A percentile compares a stretch with the other conserved stretches of the same genome.
phyloP scores from a whole-genome alignment of 352 stramenopile species.

The Globisporangium canariense region DNA sequence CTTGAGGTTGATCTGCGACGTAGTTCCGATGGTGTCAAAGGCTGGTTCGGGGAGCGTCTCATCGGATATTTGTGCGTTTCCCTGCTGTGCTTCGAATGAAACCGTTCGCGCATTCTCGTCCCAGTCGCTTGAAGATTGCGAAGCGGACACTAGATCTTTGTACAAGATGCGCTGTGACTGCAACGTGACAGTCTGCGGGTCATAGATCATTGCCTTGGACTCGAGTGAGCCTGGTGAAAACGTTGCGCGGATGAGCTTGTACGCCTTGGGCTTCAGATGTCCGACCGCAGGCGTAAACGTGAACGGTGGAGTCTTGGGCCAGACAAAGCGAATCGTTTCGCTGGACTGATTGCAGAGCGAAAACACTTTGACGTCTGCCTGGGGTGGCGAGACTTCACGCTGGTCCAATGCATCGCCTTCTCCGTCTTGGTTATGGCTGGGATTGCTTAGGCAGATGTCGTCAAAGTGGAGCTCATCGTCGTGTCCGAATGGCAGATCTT shows the following conservation, averaged over 20 bases:
- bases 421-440: neutral
- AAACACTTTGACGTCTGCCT: constrained; percentile 65
- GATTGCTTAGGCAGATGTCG: constrained; percentile 61
- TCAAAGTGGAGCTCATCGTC: constrained; percentile 87
- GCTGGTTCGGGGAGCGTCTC: constrained; percentile 39
- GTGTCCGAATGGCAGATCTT: constrained; percentile 73
- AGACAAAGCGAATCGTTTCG: constrained; percentile 71
- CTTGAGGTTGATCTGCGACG: constrained; percentile 37
- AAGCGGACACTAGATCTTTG: constrained; percentile 16
- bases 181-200: constrained; percentile 35
- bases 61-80: constrained; percentile 16
- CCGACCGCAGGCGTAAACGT: constrained; percentile 69
- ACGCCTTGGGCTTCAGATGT: constrained; percentile 54
- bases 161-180: constrained; percentile 58
- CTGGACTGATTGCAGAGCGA: constrained; percentile 66
- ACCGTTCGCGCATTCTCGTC: constrained; percentile 72
- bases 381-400: too few species aligned
- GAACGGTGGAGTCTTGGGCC: constrained; percentile 52
- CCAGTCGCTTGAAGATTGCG: constrained; percentile 47
- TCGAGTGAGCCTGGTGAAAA: constrained; percentile 42
- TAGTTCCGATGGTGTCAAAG: constrained; percentile 33
- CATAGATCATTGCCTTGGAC: constrained; percentile 33
- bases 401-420: constrained; percentile 7
- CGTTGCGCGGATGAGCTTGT: constrained; percentile 71
- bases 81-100: constrained; percentile 35